A percentile compares a stretch with the other conserved stretches of the same genome.
Evolutionary conservation across 257 asterid genomes (phyloP).

Genomic region (Ocimum tenuiflorum): DNA sequence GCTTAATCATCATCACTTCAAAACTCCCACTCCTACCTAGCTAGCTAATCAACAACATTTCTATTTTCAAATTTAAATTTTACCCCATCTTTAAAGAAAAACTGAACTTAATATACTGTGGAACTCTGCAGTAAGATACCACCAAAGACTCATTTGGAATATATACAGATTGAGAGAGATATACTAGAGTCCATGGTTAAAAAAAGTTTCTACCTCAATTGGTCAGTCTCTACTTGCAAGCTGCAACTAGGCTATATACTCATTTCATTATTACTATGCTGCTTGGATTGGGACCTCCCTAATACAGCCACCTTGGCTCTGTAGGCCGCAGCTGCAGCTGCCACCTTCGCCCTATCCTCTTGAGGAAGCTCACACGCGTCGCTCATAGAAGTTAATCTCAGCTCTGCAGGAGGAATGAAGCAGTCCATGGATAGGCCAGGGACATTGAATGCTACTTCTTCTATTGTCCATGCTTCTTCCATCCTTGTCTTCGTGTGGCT

Average conservation of each 20-base stretch:
- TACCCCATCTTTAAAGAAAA: background rate
- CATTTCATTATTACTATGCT: conserved; percentile 41
- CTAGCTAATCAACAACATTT: too few species aligned
- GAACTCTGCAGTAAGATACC: conserved; percentile 21
- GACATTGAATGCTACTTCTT: conserved; percentile 64
- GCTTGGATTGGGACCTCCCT: conserved; percentile 31
- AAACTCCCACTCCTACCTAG: background rate
- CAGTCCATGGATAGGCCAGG: conserved; percentile 61
- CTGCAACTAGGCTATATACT: conserved; percentile 26
- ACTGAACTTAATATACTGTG: background rate
- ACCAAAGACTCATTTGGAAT: conserved; percentile 14
- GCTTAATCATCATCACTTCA: conserved; percentile 23
- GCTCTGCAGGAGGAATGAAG: conserved; percentile 68
- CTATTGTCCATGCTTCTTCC: conserved; percentile 71
- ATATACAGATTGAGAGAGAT: conserved; percentile 42
- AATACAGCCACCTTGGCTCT: conserved; percentile 43
- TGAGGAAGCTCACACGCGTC: conserved; percentile 50
- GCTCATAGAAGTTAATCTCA: conserved; percentile 39
- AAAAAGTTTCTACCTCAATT: conserved; percentile 24
- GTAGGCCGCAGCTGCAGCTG: conserved; percentile 43
- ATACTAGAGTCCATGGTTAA: conserved; percentile 20
- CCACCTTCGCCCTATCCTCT: conserved; percentile 36
- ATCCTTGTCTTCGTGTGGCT: conserved; percentile 70
- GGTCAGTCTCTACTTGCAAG: conserved; percentile 28
- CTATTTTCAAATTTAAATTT: background rate